Base-by-base conservation (phyloP, 2,329 filamentous ascomycete genomes). In the Mollisiaceae sp. region DNA sequence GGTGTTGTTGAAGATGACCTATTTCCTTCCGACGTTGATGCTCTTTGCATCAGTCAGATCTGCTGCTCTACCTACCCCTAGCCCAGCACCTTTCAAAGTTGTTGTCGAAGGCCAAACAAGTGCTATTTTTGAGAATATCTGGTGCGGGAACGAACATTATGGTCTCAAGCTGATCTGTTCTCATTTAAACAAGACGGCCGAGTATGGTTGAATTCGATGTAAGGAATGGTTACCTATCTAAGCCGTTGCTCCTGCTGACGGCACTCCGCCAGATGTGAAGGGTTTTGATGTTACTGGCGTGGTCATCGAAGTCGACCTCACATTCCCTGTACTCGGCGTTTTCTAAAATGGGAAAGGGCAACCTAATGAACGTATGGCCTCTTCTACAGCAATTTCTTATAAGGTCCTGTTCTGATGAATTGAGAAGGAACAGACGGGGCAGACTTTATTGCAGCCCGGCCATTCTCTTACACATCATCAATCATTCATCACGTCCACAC, bases 221-320 rank as follows among this genome's bases (percentile, higher is more conserved):
- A 54, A 60, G 59, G 36, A 22, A n/a, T n/a, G n/a, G n/a, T 5
- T 5, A 6, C 18, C 18, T n/a, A 14, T 9, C 57, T 41, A 15
- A 18, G 11, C 5, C 12, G 8, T 18, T 1, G 14, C 18, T 4
- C 39, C 45, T 5, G 39, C 22, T 43, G 15, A 43, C 43, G n/a
- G n/a, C 5, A 41, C 22, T 59, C 22, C 20, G 18, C n/a, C 32
- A 61, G 59, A 61, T 54, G 59, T 61, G 6, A 61, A 61, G n/a
- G 59, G 59, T 15, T 61, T 61, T 27, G 59, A 61, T 24, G 43
- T 61, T 15, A 61, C 59, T 24, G 59, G 59, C 24, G 59, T 54
- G 8, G 59, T 61, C 27, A 52, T 45, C 24, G 45, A 61, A 61
- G 59, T 61, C n/a, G 59, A 61, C 27, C 50, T 61, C 27, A 61